Base-by-base conservation (phyloP, 352 stramenopile species). In the Pythium brachiatum region DNA sequence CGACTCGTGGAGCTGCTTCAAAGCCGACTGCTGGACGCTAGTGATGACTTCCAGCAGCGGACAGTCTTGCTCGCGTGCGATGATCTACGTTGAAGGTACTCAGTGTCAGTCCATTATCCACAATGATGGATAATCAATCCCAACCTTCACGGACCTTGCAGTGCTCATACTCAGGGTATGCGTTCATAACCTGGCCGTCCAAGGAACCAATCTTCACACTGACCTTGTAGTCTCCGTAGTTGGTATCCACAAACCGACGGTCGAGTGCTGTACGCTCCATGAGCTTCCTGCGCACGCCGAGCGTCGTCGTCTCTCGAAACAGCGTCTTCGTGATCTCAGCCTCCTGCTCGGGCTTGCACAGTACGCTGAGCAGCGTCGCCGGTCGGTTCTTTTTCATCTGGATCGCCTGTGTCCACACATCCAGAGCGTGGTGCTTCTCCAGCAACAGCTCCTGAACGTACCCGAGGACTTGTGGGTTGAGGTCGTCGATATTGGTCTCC, bases 341-440 rank as follows among this genome's bases (percentile, higher is more conserved):
- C 51, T 96, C 81, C 5, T 88, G 62, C 23, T 87, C 66, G 47
- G 66, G 47, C 27, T 74, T 72, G 63, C 86, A 97, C 39, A 97
- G 69, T 59, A 96, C 74, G 63, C 88, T 94, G 60, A 97, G 71
- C 26, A 88, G 81, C 21, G 88, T 70, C 1, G 70, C 89, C 6
- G 86, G 83, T 0, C 89, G 81, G 26, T 85, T 88, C 71, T 97
- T 97, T 74, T 97, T 97, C 91, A 97, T 97, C 39, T 92, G 78
- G 65, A 96, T 95, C 32, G 85, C 75, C 55, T 83, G 79, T 27
- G 88, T 85, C 91, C 91, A 97, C 51, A 91, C 88, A 60, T 97
- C 91, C 18, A 96, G 68, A 9, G 87, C 89, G n/a, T 73, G 57
- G 34, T 68, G 65, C 7, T 79, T 73, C 8, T 72, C 61, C 20